Conservation (phyloP, 2,329 filamentous ascomycete species). For the Saccharata proteae region DNA sequence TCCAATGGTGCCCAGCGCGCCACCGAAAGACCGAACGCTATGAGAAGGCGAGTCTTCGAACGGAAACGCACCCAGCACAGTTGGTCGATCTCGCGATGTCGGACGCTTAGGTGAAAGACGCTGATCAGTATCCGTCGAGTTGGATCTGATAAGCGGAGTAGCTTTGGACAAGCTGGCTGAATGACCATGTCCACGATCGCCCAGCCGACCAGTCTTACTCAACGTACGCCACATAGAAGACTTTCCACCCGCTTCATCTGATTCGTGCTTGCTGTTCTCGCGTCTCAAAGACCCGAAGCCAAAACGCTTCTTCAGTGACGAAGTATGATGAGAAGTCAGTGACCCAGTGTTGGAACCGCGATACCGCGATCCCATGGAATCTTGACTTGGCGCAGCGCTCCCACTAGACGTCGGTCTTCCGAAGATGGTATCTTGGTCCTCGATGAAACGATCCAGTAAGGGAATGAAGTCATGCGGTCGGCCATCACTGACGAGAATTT, state of each 20-base stretch:
- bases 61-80: conserved; percentile 34
- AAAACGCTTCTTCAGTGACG: conserved; percentile 73
- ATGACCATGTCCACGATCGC: conserved; percentile 50
- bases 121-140: conserved; percentile 61
- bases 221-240: conserved; percentile 76
- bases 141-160: conserved; percentile 51
- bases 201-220: conserved; percentile 60
- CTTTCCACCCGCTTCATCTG: conserved; percentile 54
- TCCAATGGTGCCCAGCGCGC: conserved; percentile 27
- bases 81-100: conserved; percentile 42
- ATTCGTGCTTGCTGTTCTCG: conserved; percentile 63
- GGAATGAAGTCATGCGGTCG: conserved; percentile 77
- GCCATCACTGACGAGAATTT: conserved; percentile 68
- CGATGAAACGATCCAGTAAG: conserved; percentile 74
- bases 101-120: conserved; percentile 38
- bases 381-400: conserved; percentile 37
- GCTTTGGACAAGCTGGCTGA: conserved; percentile 53
- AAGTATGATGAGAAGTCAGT: conserved; percentile 64
- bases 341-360: conserved; percentile 56
- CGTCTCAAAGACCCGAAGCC: conserved; percentile 65
- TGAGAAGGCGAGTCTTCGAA: conserved; percentile 33
- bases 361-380: conserved; percentile 45
- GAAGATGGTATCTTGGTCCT: conserved; percentile 83
- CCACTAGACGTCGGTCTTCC: conserved; percentile 43
- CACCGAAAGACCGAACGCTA: conserved; percentile 31